A percentile compares a stretch with the other conserved stretches of the same genome.
phyloP scores from a whole-genome alignment of 2,329 filamentous ascomycete genomes.

The Clathrospora elynae region DNA sequence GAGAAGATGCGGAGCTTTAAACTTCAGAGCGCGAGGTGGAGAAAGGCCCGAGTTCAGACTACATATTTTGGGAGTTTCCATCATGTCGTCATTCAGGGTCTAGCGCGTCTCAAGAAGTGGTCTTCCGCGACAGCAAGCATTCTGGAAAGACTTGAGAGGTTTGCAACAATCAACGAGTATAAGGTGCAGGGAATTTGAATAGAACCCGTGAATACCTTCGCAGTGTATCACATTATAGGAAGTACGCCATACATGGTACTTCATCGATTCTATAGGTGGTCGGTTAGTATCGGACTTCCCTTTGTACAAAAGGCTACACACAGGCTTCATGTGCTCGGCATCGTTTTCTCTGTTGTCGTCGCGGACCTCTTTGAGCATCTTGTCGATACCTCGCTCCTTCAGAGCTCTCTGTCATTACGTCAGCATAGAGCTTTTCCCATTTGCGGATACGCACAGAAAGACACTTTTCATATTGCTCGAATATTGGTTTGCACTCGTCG shows the following conservation, averaged over 20 bases:
- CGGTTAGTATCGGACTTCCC: slow-evolving; percentile 1
- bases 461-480: slow-evolving; percentile 87
- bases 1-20: slow-evolving; percentile 5
- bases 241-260: slow-evolving; percentile 4
- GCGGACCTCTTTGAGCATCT: slow-evolving; percentile 86
- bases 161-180: too few species aligned
- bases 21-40: too few species aligned
- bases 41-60: too few species aligned
- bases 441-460: slow-evolving; percentile 67
- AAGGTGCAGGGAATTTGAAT: too few species aligned
- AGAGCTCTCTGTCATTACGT: slow-evolving; percentile 69
- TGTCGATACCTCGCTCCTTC: slow-evolving; percentile 88
- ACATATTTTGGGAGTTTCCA: too few species aligned
- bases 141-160: too few species aligned
- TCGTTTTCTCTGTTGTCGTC: slow-evolving; percentile 91
- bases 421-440: slow-evolving; percentile 4
- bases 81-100: too few species aligned
- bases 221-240: too few species aligned
- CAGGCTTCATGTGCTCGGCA: slow-evolving; percentile 63
- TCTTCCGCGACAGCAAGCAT: too few species aligned
- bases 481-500: slow-evolving; percentile 84
- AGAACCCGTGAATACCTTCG: too few species aligned
- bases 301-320: slow-evolving; percentile 11
- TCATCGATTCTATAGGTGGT: slow-evolving; percentile 11
- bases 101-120: too few species aligned